Percentiles rank a stretch among this genome's conserved stretches.
phyloP scores from a whole-genome alignment of 441 rosid species.

The Biscutella laevigata region DNA sequence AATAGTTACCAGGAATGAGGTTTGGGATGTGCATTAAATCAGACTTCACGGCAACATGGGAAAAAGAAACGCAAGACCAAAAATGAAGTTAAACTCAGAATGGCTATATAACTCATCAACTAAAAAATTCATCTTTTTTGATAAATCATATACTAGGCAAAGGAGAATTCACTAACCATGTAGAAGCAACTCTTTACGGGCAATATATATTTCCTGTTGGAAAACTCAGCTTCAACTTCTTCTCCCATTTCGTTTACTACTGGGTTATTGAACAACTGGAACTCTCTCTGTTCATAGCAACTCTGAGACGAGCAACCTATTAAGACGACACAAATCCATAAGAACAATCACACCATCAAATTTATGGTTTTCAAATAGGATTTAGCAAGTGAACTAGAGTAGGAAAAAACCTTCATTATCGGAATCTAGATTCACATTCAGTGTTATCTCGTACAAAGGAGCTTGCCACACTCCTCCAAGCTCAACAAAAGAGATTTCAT shows the following conservation, averaged over 20 bases:
- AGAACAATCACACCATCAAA: not conserved
- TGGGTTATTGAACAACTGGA: conserved; percentile 45
- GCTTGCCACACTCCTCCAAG: conserved; percentile 81
- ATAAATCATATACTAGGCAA: not conserved
- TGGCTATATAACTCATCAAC: conserved; percentile 2
- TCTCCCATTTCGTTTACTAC: conserved; percentile 42
- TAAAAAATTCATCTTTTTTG: not conserved
- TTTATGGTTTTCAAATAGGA: not conserved
- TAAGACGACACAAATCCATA: not conserved
- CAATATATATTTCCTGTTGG: conserved; percentile 38
- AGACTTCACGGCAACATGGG: conserved; percentile 46
- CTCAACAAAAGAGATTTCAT: conserved; percentile 43
- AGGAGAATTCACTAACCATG: conserved; percentile 42
- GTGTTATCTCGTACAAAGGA: conserved; percentile 60
- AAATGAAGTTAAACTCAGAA: too few relatives aligned
- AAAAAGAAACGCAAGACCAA: conserved; percentile 8
- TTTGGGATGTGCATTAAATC: conserved; percentile 69
- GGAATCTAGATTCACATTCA: conserved; percentile 29
- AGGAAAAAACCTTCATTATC: conserved; percentile 26
- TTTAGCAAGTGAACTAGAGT: not conserved
- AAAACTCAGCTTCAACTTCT: conserved; percentile 65
- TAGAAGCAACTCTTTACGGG: conserved; percentile 64
- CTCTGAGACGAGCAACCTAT: conserved; percentile 29
- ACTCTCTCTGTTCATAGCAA: conserved; percentile 29
- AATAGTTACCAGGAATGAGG: conserved; percentile 70